Evolutionary conservation across 2,329 filamentous ascomycete species (phyloP), one percentile per base, ranked within the genome.

Genomic region (Eurotiales sp.): DNA sequence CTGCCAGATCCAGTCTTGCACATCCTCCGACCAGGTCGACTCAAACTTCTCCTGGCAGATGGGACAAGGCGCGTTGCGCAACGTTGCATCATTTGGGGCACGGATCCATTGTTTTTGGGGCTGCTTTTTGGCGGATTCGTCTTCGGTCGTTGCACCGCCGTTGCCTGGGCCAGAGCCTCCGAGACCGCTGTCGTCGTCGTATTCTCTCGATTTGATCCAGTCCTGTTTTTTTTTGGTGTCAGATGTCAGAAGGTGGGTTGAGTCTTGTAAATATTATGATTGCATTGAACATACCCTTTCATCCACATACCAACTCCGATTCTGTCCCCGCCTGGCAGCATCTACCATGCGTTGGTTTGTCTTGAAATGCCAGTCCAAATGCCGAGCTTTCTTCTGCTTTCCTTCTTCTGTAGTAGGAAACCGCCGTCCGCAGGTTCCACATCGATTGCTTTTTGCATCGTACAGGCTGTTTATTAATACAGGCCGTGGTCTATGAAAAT

Each of bases 311-410:
- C 90, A 97, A 69, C 90, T 95, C 29, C 93, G 85, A 64, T 95
- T 91, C 61, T 95, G 88, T 27, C 88, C 90, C 55, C 89, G 82
- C 66, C 89, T 92, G 63, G 89, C 85, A 12, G 88, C 86, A 60
- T 97, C 92, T 2, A 85, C 84, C 71, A 95, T 89, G 41, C 90
- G 86, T 63, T 91, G 87, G 64, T 96, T 92, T 21, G 92, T 91
- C 51, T 87, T 85, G 73, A 99, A 99, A 70, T 99, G 93, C 93
- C 93, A 99, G 71, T 99, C 93, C 77, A 99, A 85, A 66, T 99
- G 93, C 3, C 86, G 84, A 21, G 86, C 88, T 74, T 97, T 97
- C 75, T 87, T 88, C 65, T 86, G 85, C 61, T 84, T 87, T 11
- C 92, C 92, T 57, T 88, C 84, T 11, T 85, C 82, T 44, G 88